Conservation (phyloP, 1,284 basidiomycete species). For the Singerocomus rubriflavus region DNA sequence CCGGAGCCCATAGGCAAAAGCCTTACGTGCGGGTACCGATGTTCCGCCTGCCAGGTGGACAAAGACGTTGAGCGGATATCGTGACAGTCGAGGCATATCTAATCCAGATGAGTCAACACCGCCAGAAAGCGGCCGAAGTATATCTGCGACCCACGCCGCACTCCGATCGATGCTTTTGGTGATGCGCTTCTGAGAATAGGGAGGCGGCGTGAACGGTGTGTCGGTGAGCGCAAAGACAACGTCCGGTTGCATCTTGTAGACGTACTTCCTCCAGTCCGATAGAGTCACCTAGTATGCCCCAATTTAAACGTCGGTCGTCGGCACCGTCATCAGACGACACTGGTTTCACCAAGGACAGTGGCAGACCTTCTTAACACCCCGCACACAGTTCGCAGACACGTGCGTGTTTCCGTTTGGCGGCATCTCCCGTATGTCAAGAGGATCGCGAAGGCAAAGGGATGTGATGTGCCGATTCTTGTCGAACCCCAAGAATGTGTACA, state of each 20-base stretch:
- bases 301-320: neutral
- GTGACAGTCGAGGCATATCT: neutral
- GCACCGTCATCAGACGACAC: conserved; percentile 5
- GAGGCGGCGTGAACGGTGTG: conserved; percentile 57
- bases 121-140: conserved; percentile 38
- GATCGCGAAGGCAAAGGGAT: conserved; percentile 63
- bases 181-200: conserved; percentile 69
- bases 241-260: conserved; percentile 58
- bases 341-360: neutral
- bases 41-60: conserved; percentile 67
- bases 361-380: conserved; percentile 70
- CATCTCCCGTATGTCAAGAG: conserved; percentile 59
- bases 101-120: neutral
- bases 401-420: conserved; percentile 63
- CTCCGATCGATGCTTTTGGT: conserved; percentile 73
- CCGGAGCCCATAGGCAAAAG: conserved; percentile 57
- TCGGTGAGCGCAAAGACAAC: conserved; percentile 70
- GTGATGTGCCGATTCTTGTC: conserved; percentile 47
- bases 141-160: conserved; percentile 54
- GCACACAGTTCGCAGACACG: conserved; percentile 54
- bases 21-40: conserved; percentile 51
- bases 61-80: conserved; percentile 46
- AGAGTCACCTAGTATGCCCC: conserved; percentile 49
- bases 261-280: conserved; percentile 51
- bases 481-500: conserved; percentile 62